phyloP scores from a whole-genome alignment of 805 yeast species.

The Schwanniomyces sp. region DNA sequence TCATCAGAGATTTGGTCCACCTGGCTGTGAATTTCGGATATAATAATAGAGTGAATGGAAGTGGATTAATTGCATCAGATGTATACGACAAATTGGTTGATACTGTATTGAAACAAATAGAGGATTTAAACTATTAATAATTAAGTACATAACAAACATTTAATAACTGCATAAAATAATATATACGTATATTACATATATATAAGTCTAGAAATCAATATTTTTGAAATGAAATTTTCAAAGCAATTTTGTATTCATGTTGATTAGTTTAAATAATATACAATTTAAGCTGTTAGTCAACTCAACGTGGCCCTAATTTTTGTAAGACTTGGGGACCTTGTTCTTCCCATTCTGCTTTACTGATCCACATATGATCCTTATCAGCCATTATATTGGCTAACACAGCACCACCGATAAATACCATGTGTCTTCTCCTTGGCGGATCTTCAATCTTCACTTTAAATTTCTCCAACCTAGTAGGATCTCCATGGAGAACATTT shows the following conservation, averaged over 20 bases:
- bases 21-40: constrained; percentile 77
- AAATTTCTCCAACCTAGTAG: constrained; percentile 83
- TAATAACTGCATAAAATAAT: not conserved
- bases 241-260: not conserved
- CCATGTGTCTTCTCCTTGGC: constrained; percentile 98
- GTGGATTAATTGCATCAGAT: constrained; percentile 40
- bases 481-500: constrained; percentile 81
- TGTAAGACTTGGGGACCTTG: constrained; percentile 82
- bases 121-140: constrained; percentile 34
- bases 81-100: constrained; percentile 41
- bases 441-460: constrained; percentile 98
- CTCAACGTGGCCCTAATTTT: constrained; percentile 88
- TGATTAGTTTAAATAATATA: constrained; percentile 4
- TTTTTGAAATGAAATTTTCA: not conserved
- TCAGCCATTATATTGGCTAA: constrained; percentile 97
- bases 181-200: not conserved
- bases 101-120: constrained; percentile 38
- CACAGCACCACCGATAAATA: constrained; percentile 97
- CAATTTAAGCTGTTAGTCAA: constrained; percentile 1
- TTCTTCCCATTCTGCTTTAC: constrained; percentile 97
- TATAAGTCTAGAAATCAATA: not conserved
- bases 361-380: constrained; percentile 97
- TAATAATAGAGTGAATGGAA: constrained; percentile 36
- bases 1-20: constrained; percentile 68
- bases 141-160: not conserved